These are phyloP conservation scores for Pseudovirgaria hyperparasitica DNA, from an alignment of 2,329 filamentous ascomycete genomes.

Conservation along the genomic window DNA sequence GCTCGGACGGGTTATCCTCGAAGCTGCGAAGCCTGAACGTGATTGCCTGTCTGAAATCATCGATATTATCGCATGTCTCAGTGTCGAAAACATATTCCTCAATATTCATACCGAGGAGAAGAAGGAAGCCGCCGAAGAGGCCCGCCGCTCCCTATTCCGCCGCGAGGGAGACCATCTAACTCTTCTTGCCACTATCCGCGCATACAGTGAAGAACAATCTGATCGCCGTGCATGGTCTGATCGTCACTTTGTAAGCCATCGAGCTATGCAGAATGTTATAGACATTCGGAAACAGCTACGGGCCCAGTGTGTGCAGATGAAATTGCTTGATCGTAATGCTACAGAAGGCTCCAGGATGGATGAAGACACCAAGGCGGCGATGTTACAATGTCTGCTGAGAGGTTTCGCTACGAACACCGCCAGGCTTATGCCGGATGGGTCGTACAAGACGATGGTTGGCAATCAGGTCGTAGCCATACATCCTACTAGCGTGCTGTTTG, in stretches of 20 bases:
- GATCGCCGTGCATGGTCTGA: constrained; percentile 50
- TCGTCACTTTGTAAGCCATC: constrained; percentile 45
- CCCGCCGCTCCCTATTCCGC: constrained; percentile 42
- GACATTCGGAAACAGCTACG: constrained; percentile 51
- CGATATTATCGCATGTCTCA: constrained; percentile 63
- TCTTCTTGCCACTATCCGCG: constrained; percentile 46
- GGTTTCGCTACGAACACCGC: constrained; percentile 51
- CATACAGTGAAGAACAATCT: constrained; percentile 43
- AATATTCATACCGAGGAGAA: constrained; percentile 47
- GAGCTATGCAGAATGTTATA: constrained; percentile 54
- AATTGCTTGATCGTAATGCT: constrained; percentile 18
- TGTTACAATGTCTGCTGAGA: constrained; percentile 44
- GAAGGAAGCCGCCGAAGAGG: constrained; percentile 43
- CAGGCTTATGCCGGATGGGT: constrained; percentile 45
- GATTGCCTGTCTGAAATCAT: constrained; percentile 72
- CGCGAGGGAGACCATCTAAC: constrained; percentile 54
- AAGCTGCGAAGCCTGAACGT: constrained; percentile 55
- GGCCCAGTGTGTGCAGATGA: constrained; percentile 39
- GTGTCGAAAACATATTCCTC: constrained; percentile 51
- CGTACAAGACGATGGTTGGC: constrained; percentile 47
- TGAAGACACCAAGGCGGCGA: constrained; percentile 33
- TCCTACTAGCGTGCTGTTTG: constrained; percentile 47
- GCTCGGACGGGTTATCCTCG: constrained; percentile 70
- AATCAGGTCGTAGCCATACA: constrained; percentile 52
- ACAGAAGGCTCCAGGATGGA: constrained; percentile 18